Conservation (phyloP, 2,329 filamentous ascomycete species). For the Aspergillus thermomutatus region DNA sequence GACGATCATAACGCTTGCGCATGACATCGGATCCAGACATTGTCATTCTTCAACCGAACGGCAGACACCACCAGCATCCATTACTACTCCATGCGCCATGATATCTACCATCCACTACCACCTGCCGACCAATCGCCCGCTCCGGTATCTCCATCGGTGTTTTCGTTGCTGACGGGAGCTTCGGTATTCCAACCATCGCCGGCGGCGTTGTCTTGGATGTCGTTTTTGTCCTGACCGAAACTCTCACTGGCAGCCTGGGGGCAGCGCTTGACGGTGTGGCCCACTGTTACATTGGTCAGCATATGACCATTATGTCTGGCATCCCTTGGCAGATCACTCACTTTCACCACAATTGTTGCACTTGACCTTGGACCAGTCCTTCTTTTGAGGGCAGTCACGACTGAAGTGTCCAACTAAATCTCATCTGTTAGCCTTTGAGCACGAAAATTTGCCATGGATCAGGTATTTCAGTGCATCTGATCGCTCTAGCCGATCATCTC, state of each 20-base stretch:
- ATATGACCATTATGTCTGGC: background rate
- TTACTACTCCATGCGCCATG: background rate
- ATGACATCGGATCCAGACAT: background rate
- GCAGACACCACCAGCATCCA: background rate
- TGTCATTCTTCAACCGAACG: background rate
- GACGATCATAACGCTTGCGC: background rate
- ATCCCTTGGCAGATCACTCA: slow-evolving; percentile 20
- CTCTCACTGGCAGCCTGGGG: slow-evolving; percentile 23
- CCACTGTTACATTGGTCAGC: slow-evolving; percentile 29
- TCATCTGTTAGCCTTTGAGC: slow-evolving; percentile 6
- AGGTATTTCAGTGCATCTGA: no score
- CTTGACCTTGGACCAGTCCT: slow-evolving; percentile 43
- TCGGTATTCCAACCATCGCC: slow-evolving; percentile 1
- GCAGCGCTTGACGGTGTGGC: slow-evolving; percentile 43
- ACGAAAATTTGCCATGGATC: background rate
- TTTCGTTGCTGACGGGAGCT: background rate
- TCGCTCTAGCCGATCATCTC: background rate
- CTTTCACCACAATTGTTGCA: slow-evolving; percentile 46
- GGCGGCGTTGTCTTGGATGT: background rate
- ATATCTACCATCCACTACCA: background rate
- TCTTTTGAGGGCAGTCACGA: slow-evolving; percentile 43
- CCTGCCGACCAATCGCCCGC: slow-evolving; percentile 5
- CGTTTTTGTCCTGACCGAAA: background rate
- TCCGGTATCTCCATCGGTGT: slow-evolving; percentile 11
- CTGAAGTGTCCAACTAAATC: slow-evolving; percentile 39